These are phyloP conservation scores for Yarrowia sp. DNA, from an alignment of 805 yeast species.

Conservation along the genomic window DNA sequence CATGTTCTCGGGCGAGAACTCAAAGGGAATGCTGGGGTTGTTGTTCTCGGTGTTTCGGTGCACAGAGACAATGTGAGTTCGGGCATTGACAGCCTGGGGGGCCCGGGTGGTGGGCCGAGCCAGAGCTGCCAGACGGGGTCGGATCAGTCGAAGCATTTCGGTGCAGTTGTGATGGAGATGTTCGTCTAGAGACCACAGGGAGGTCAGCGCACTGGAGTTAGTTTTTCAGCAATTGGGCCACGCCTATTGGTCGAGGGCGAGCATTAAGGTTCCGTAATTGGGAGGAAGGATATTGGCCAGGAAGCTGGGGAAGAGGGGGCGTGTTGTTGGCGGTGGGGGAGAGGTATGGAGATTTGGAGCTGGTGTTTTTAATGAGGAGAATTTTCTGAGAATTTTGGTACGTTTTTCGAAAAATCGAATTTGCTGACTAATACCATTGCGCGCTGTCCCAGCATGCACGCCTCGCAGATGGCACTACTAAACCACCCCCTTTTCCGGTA, in stretches of 20 bases:
- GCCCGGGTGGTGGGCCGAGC: constrained; percentile 23
- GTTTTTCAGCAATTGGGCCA: constrained; percentile 25
- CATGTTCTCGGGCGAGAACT: constrained; percentile 63
- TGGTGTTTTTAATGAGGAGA: neutral
- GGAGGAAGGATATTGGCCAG: constrained; percentile 23
- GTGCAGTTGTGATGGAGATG: constrained; percentile 13
- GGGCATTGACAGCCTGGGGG: constrained; percentile 28
- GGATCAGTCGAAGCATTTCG: constrained; percentile 23
- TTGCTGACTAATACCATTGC: neutral
- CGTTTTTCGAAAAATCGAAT: too few species aligned
- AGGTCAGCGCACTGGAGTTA: constrained; percentile 11
- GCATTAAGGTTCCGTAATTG: constrained; percentile 1
- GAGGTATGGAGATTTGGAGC: neutral
- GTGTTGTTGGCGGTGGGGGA: neutral
- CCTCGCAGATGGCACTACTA: too few species aligned
- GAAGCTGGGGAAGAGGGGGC: too few species aligned
- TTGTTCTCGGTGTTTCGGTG: constrained; percentile 72
- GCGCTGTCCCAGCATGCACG: too few species aligned
- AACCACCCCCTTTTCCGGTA: too few species aligned
- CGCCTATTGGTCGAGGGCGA: neutral
- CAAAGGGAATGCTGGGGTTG: constrained; percentile 67
- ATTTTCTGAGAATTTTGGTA: too few species aligned
- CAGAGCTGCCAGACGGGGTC: constrained; percentile 23
- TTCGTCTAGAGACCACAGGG: neutral
- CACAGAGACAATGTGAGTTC: constrained; percentile 43